phyloP scores from a whole-genome alignment of 352 stramenopile genomes.

The Aphanomyces stellatus region DNA sequence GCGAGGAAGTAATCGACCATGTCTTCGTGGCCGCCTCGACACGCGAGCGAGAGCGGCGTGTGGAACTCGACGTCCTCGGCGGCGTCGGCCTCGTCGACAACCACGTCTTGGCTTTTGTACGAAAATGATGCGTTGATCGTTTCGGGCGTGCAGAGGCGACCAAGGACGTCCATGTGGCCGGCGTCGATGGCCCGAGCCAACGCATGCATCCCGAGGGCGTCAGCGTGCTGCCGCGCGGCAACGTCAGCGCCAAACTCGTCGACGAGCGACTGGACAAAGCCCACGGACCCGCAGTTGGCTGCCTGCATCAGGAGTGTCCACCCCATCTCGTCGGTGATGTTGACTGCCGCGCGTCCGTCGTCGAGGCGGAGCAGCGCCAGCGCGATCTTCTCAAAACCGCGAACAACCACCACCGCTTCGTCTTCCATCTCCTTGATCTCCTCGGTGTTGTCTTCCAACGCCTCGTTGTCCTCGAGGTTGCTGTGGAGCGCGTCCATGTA shows the following conservation, averaged over 20 bases:
- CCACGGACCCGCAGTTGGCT: conserved; percentile 43
- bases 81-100: too few relatives aligned
- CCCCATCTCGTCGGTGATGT: conserved; percentile 51
- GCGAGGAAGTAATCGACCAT: conserved; percentile 38
- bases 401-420: conserved; percentile 56
- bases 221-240: not conserved
- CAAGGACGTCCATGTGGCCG: not conserved
- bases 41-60: conserved; percentile 70
- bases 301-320: conserved; percentile 84
- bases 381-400: conserved; percentile 50
- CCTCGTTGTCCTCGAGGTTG: conserved; percentile 51
- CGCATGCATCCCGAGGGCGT: not conserved
- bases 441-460: conserved; percentile 25
- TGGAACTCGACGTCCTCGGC: conserved; percentile 44
- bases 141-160: not conserved
- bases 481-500: conserved; percentile 52
- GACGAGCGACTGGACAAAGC: conserved; percentile 35
- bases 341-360: conserved; percentile 17
- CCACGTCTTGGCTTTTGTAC: conserved; percentile 24
- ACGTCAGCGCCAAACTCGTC: conserved; percentile 18
- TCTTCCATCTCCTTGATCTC: conserved; percentile 51
- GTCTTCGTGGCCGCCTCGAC: conserved; percentile 63
- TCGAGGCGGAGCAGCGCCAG: conserved; percentile 31
- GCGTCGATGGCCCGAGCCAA: conserved; percentile 13
- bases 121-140: conserved; percentile 6